Conservation (phyloP, 306 rosid species). For the Prunus campanulata region DNA sequence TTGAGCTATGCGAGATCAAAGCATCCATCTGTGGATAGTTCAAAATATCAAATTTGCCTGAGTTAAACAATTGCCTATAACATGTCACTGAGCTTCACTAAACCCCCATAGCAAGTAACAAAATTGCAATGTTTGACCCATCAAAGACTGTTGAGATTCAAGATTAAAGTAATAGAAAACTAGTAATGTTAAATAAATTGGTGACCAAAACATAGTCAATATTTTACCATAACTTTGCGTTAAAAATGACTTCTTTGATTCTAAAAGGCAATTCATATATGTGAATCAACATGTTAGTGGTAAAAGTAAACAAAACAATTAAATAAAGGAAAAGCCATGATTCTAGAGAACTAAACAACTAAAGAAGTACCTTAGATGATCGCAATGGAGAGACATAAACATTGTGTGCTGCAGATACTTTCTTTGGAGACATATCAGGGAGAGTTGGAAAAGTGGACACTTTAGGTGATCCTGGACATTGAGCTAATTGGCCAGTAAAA, state of each 20-base stretch:
- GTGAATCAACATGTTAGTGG: neutral
- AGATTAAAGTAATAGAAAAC: neutral
- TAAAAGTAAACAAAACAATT: conserved; percentile 3
- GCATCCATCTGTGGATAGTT: conserved; percentile 81
- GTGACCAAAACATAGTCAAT: neutral
- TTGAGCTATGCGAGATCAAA: conserved; percentile 87
- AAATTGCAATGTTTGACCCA: neutral
- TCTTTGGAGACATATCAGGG: conserved; percentile 99
- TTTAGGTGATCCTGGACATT: conserved; percentile 92
- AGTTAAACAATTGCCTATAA: neutral
- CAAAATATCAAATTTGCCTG: neutral
- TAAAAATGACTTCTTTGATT: conserved; percentile 1
- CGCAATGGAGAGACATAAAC: conserved; percentile 96
- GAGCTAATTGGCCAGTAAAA: conserved; percentile 48
- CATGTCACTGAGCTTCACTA: neutral
- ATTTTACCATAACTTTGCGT: neutral
- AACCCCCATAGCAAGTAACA: neutral
- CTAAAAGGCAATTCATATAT: conserved; percentile 2
- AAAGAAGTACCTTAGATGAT: conserved; percentile 78
- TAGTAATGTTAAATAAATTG: neutral
- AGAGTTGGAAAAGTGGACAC: conserved; percentile 86
- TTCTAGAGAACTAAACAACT: conserved; percentile 8
- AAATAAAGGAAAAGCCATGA: neutral
- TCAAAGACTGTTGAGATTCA: neutral
- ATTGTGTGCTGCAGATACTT: conserved; percentile 89